Base-by-base conservation (phyloP, 805 yeast species). In the Candida ascalaphidarum region DNA sequence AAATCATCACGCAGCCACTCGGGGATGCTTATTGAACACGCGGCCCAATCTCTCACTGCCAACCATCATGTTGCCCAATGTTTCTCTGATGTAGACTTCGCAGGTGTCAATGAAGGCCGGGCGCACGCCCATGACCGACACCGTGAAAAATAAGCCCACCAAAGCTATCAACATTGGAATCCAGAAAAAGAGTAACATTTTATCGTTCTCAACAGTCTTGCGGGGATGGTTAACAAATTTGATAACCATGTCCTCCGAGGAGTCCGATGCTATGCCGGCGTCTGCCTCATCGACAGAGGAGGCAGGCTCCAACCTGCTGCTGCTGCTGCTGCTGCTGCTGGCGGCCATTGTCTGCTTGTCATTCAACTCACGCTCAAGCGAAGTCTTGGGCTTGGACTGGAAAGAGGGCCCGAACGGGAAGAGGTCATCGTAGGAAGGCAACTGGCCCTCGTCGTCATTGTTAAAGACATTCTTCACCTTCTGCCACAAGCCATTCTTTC, bases 111-210 rank as follows among this genome's bases (percentile, higher is more conserved):
- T 52, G 26, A 45, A 29, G 29, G 55, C 59, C 28, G 61, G 47
- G 39, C 48, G 46, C 44, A 54, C 57, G 4, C 67, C 68, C 45
- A 61, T 51, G 11, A 59, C 48, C n/a, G 53, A 45, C 14, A 61
- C 46, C 41, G 68, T 50, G 30, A 69, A 60, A 40, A 66, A 61
- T 5, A 74, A 55, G 3, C 75, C 57, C 11, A 77, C 52, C 18
- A 82, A 48, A 13, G 78, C 41, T 29, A 84, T 56, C 50, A 73
- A 55, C 21, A 82, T 68, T 10, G 96, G 96, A 33, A 86, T 56
- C 96, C 96, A 88, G 68, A 88, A 86, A 50, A 88, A 83, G 35
- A 84, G 58, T 37, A 88, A 63, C 83, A 85, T 80, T 46, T 74
- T 79, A 54, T 88, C 96, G 44, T 84, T 81, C 41, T 63, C 65